These are phyloP conservation scores for Desmodesmus armatus DNA, from an alignment of 139 green algal genomes.

Conservation along the genomic window DNA sequence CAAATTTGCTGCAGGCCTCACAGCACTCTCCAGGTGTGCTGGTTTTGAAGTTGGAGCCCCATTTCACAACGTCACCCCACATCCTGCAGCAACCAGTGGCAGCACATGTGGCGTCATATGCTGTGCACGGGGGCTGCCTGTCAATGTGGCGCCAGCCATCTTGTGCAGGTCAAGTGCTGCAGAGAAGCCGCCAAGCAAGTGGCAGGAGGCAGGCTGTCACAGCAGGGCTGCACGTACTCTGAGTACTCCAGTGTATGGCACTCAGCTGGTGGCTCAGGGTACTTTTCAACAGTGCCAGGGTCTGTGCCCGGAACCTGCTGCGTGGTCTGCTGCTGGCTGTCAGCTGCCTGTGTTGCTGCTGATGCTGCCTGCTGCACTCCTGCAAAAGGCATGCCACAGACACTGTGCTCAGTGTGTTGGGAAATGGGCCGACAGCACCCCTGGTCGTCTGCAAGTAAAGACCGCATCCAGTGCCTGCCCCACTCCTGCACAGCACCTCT, in stretches of 20 bases:
- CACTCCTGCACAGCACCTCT: too few relatives aligned
- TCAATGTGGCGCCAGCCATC: not conserved
- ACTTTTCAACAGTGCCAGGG: too few relatives aligned
- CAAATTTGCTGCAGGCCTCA: conserved; percentile 58
- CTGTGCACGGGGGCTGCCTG: not conserved
- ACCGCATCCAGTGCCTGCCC: too few relatives aligned
- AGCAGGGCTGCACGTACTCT: not conserved
- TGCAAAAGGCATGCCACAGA: not conserved
- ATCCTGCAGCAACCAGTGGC: conserved; percentile 58
- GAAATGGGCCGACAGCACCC: not conserved
- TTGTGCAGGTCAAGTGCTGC: not conserved
- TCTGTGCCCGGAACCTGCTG: not conserved
- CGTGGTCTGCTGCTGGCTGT: not conserved
- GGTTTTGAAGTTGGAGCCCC: conserved; percentile 64
- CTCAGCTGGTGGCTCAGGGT: not conserved
- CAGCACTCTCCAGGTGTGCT: conserved; percentile 73
- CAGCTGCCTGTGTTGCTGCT: too few relatives aligned
- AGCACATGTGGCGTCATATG: not conserved
- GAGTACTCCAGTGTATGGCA: not conserved
- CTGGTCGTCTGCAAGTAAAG: not conserved
- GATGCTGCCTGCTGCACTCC: not conserved
- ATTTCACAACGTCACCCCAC: conserved; percentile 84
- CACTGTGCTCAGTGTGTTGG: not conserved
- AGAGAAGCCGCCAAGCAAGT: not conserved
- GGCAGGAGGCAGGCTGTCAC: not conserved